These are phyloP conservation scores for Oryza meridionalis DNA, from an alignment of 176 grass and related monocot genomes.

Conservation along the genomic window DNA sequence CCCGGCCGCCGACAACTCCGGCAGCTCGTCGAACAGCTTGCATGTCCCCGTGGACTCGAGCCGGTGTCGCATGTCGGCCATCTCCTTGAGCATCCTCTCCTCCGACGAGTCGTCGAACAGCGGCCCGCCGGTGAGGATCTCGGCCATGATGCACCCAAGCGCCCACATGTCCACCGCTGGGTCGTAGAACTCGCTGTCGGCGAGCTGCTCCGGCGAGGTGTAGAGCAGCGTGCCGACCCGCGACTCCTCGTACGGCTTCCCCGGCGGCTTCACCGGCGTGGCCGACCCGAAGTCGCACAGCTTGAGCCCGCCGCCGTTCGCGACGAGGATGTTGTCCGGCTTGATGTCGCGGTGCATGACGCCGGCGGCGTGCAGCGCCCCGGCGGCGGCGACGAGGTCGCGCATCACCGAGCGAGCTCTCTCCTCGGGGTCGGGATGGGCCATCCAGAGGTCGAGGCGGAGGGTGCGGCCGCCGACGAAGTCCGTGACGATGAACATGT, in stretches of 20 bases:
- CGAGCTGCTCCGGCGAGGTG: not conserved
- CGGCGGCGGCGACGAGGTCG: not conserved
- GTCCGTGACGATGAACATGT: not conserved
- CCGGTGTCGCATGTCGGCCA: not conserved
- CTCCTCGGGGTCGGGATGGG: not conserved
- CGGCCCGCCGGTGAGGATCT: not conserved
- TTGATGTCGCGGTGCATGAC: conserved; percentile 51
- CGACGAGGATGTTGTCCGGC: conserved; percentile 42
- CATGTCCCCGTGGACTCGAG: not conserved
- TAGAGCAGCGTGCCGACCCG: not conserved
- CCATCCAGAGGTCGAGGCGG: not conserved
- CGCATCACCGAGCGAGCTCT: not conserved
- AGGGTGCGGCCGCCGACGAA: not conserved
- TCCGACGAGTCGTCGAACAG: not conserved
- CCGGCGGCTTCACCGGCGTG: not conserved
- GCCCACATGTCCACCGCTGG: conserved; percentile 4
- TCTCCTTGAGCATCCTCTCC: not conserved
- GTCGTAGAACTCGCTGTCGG: not conserved
- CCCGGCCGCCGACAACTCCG: conserved; percentile 9
- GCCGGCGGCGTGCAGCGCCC: conserved; percentile 20
- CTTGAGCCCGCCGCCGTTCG: conserved; percentile 13
- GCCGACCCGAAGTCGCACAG: conserved; percentile 36
- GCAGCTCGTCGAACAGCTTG: not conserved
- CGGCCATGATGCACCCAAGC: not conserved
- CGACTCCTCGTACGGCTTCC: not conserved